These are phyloP conservation scores for Suillus variegatus DNA, from an alignment of 768 basidiomycete species.

Conservation along the genomic window DNA sequence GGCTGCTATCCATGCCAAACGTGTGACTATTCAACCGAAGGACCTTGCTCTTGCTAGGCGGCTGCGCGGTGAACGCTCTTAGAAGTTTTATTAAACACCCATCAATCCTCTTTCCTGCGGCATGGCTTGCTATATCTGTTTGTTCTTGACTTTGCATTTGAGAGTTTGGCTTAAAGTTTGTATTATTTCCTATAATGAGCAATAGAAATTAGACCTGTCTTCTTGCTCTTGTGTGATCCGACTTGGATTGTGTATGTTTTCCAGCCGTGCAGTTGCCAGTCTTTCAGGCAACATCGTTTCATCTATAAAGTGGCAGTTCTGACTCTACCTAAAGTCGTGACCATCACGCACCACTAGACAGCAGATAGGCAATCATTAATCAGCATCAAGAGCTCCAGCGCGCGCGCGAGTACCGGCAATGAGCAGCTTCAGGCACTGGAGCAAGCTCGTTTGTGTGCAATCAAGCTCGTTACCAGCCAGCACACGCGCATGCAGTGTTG, in stretches of 20 bases:
- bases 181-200: background rate
- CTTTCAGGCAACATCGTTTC: background rate
- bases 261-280: background rate
- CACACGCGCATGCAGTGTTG: constrained; percentile 35
- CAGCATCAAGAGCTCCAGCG: constrained; percentile 59
- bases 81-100: constrained; percentile 22
- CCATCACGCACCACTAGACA: background rate
- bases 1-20: constrained; percentile 81
- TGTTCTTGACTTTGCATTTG: background rate
- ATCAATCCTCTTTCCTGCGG: background rate
- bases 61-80: constrained; percentile 76
- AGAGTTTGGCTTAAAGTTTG: background rate
- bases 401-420: constrained; percentile 73
- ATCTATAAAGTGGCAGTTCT: background rate
- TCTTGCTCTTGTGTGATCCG: background rate
- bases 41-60: constrained; percentile 77
- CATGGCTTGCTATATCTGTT: background rate
- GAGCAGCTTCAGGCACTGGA: constrained; percentile 16
- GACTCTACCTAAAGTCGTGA: background rate
- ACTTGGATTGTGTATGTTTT: background rate
- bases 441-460: background rate
- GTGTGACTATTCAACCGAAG: constrained; percentile 79
- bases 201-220: background rate
- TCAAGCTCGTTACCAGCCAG: background rate
- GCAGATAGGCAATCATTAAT: background rate